Evolutionary conservation across 2,329 filamentous ascomycete genomes (phyloP), one percentile per base, ranked within the genome.

Genomic region (Trichoderma aggressivum): DNA sequence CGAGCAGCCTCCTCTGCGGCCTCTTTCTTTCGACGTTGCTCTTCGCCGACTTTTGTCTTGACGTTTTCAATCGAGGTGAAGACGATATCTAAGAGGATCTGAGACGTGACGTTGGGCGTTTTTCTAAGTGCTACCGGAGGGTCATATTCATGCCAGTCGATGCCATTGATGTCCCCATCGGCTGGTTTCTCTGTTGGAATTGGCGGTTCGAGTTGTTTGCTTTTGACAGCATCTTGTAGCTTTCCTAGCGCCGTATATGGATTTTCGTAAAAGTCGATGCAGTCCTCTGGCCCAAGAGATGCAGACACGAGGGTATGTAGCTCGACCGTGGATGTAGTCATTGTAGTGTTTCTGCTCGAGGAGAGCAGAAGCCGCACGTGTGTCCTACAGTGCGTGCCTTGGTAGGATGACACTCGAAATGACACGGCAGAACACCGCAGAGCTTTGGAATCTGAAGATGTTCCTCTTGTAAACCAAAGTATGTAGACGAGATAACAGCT

Each of bases 71-170:
- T 81, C 3, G 86, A 86, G 2, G 81, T 75, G 16, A 78, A 74
- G 11, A 87, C 74, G 18, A 88, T 74, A 7, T 82, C 78, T 5
- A 78, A 73, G 2, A 88, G 77, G 8, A 83, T 77, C 5, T 83
- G 80, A 3, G 83, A 82, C 0, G 80, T 80, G 66, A 81, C 74
- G 47, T 82, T 81, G 18, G 81, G 79, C 0, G 79, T 75, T 34
- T 82, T 79, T 5, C 71, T 77, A 7, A 89, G 76, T 0, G 80
- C 82, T 12, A 76, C 74, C 0, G 87, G 87, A 5, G 85, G 84
- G 3, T 82, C 80, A 73, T 85, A 86, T 64, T 80, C 77, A 47
- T 79, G 81, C 84, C 86, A 87, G 74, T 86, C 82, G 39, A 82
- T 77, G 3, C 78, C 73, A 4, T 73, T 34, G 58, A 77, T 72